Evolutionary conservation across 768 basidiomycete genomes (phyloP).

Genomic region (Lactarius hengduanensis): DNA sequence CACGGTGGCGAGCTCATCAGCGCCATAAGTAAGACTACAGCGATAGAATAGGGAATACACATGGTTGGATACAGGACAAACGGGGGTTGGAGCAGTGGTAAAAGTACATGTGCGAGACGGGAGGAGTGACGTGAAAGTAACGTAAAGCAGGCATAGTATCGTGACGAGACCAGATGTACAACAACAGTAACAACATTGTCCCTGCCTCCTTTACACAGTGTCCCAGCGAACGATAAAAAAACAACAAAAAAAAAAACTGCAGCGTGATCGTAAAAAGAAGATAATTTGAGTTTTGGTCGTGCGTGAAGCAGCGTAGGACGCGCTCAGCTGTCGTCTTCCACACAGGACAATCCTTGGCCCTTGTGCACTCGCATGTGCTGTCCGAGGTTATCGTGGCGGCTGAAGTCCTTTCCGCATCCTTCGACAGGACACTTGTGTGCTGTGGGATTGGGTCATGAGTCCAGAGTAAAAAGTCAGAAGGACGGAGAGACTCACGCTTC

Average conservation of each 20-base stretch:
- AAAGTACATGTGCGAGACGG: constrained; percentile 25
- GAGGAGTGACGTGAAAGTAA: too few species aligned
- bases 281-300: constrained; percentile 8
- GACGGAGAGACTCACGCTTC: constrained; percentile 63
- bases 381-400: constrained; percentile 82
- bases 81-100: constrained; percentile 21
- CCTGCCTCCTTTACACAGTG: neutral
- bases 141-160: too few species aligned
- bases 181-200: too few species aligned
- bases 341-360: constrained; percentile 28
- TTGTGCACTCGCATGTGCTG: constrained; percentile 86
- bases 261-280: constrained; percentile 3
- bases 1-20: neutral
- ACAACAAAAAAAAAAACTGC: neutral
- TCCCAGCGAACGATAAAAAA: constrained; percentile 17
- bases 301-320: neutral
- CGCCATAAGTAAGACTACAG: constrained; percentile 27
- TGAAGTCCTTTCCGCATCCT: constrained; percentile 81
- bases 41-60: constrained; percentile 31
- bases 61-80: constrained; percentile 24
- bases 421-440: constrained; percentile 81
- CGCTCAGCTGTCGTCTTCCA: constrained; percentile 19
- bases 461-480: constrained; percentile 5
- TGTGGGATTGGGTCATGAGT: constrained; percentile 35
- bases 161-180: too few species aligned